phyloP scores from a whole-genome alignment of 768 basidiomycete species.

The Grammothele lineata region DNA sequence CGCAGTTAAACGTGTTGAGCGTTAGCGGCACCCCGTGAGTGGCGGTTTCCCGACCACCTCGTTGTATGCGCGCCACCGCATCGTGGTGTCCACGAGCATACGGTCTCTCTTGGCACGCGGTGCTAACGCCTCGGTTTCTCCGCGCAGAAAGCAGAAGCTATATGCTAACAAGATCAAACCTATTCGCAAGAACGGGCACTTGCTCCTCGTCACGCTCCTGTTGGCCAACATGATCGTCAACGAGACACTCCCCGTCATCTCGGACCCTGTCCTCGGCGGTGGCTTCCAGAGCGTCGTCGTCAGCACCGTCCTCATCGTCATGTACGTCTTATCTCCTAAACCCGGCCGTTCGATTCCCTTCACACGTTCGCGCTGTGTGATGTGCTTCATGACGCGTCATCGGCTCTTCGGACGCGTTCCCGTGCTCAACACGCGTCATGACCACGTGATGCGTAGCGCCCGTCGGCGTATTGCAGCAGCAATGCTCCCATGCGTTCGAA shows the following conservation, averaged over 20 bases:
- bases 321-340: conserved; percentile 50
- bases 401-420: conserved; percentile 10
- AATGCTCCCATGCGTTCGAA: too few species aligned
- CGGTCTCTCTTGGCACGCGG: too few species aligned
- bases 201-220: conserved; percentile 77
- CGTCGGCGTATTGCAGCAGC: too few species aligned
- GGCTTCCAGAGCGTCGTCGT: conserved; percentile 74
- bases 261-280: conserved; percentile 75
- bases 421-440: conserved; percentile 6
- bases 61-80: too few species aligned
- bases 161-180: conserved; percentile 86
- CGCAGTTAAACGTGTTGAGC: conserved; percentile 83
- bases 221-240: conserved; percentile 92
- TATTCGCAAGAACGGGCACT: conserved; percentile 78
- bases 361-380: background rate
- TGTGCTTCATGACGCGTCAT: background rate
- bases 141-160: conserved; percentile 69
- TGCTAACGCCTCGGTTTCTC: too few species aligned
- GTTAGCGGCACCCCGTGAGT: conserved; percentile 81
- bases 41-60: background rate
- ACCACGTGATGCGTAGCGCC: conserved; percentile 4
- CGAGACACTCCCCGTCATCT: conserved; percentile 81
- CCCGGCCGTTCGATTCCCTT: background rate
- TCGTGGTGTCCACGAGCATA: background rate
- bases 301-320: conserved; percentile 82